phyloP scores from a whole-genome alignment of 805 yeast species.

The Zygotorulaspora chibaensis region DNA sequence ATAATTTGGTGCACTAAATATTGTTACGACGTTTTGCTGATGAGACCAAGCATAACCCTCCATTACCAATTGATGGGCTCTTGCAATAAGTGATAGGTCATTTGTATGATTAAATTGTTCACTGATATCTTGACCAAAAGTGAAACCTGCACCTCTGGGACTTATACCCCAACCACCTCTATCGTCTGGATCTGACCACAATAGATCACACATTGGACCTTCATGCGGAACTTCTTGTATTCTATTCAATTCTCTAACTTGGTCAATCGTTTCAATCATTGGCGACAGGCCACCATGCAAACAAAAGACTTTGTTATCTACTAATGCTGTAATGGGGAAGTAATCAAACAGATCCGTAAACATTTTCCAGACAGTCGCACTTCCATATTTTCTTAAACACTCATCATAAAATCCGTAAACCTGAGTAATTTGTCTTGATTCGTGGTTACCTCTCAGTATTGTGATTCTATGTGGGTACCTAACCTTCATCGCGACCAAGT shows the following conservation, averaged over 20 bases:
- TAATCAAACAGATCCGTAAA: slow-evolving; percentile 90
- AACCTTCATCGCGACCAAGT: slow-evolving; percentile 85
- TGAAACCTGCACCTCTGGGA: slow-evolving; percentile 98
- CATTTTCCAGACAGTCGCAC: slow-evolving; percentile 88
- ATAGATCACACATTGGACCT: slow-evolving; percentile 94
- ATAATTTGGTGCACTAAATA: slow-evolving; percentile 92
- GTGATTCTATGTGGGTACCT: slow-evolving; percentile 90
- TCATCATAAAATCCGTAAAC: slow-evolving; percentile 96
- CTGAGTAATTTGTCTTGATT: slow-evolving; percentile 92
- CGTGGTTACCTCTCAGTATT: slow-evolving; percentile 90
- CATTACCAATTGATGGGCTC: slow-evolving; percentile 98
- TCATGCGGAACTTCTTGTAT: slow-evolving; percentile 96
- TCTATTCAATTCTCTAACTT: slow-evolving; percentile 84
- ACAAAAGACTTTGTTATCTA: slow-evolving; percentile 86
- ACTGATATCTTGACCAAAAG: slow-evolving; percentile 92
- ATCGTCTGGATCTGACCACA: slow-evolving; percentile 98
- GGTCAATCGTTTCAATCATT: slow-evolving; percentile 88
- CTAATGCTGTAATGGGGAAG: slow-evolving; percentile 89
- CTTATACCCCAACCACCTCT: slow-evolving; percentile 98
- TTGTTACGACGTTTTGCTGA: slow-evolving; percentile 89
- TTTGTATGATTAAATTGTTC: slow-evolving; percentile 92
- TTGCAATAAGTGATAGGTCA: slow-evolving; percentile 76
- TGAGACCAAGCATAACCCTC: slow-evolving; percentile 95
- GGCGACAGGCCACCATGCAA: slow-evolving; percentile 94
- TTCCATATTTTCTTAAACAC: slow-evolving; percentile 87